Percentiles rank a stretch among this genome's conserved stretches.
Conservation (phyloP, 495 filamentous ascomycete species). For the Tuber aestivum region DNA sequence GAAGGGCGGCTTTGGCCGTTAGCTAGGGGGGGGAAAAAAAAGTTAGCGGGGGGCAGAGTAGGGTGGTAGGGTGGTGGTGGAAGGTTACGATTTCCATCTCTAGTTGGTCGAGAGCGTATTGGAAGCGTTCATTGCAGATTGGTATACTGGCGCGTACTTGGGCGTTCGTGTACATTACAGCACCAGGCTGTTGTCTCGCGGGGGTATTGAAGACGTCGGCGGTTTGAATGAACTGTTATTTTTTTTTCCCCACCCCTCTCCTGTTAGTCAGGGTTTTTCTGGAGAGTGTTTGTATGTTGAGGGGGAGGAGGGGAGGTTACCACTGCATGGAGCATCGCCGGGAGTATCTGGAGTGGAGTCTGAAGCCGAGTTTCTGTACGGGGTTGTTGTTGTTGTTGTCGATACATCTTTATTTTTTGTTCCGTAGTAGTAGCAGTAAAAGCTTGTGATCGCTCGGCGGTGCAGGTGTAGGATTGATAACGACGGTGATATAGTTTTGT, state of each 20-base stretch:
- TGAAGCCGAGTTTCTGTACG: conserved; percentile 1
- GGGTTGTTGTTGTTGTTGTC: neutral
- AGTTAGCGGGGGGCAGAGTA: neutral
- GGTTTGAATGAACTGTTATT: conserved; percentile 36
- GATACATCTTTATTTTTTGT: conserved; percentile 1
- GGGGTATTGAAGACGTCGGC: conserved; percentile 40
- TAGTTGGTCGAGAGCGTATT: conserved; percentile 38
- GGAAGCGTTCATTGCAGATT: conserved; percentile 35
- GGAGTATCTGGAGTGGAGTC: conserved; percentile 30
- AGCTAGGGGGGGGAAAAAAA: conserved; percentile 10
- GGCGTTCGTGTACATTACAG: conserved; percentile 37
- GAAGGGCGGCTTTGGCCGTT: conserved; percentile 30
- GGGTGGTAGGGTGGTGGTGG: too few relatives aligned
- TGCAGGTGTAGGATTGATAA: neutral
- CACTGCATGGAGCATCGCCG: conserved; percentile 39
- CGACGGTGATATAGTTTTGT: neutral
- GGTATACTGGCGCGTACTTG: conserved; percentile 26
- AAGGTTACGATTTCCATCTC: conserved; percentile 31
- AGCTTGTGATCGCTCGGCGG: too few relatives aligned
- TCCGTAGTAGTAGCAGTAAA: too few relatives aligned
- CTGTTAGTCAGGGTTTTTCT: neutral
- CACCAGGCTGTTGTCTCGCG: conserved; percentile 25
- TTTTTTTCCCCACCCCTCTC: too few relatives aligned
- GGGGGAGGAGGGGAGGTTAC: conserved; percentile 24
- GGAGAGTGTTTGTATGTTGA: too few relatives aligned